A percentile compares a stretch with the other conserved stretches of the same genome.
Conservation (phyloP, 805 yeast species). For the Wickerhamiella slavikovae region DNA sequence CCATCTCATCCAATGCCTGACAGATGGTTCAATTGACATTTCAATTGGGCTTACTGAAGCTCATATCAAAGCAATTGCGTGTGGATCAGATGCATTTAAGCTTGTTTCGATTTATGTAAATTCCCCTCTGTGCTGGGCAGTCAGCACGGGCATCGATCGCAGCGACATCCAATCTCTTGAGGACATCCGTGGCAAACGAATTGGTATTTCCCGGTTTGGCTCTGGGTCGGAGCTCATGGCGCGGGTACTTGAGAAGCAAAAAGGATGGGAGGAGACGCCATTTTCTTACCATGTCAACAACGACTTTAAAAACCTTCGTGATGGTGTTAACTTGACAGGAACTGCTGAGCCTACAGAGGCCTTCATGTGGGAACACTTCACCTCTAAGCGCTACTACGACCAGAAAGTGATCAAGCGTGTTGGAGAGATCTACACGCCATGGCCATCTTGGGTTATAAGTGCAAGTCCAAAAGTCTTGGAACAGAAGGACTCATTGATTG, state of each 20-base stretch:
- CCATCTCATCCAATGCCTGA: constrained; percentile 54
- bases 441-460: constrained; percentile 88
- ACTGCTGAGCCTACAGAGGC: constrained; percentile 41
- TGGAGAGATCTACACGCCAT: constrained; percentile 83
- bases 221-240: constrained; percentile 87
- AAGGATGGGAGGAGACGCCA: constrained; percentile 23
- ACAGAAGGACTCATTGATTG: constrained; percentile 14
- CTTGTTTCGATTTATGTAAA: constrained; percentile 67
- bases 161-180: constrained; percentile 25
- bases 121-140: constrained; percentile 80
- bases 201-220: constrained; percentile 76
- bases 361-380: constrained; percentile 92
- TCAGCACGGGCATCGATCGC: constrained; percentile 53
- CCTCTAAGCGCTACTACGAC: constrained; percentile 71
- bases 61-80: constrained; percentile 62
- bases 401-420: constrained; percentile 56
- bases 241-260: constrained; percentile 51
- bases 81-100: constrained; percentile 43
- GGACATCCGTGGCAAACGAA: constrained; percentile 37
- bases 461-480: constrained; percentile 24
- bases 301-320: constrained; percentile 57
- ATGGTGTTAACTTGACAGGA: constrained; percentile 44
- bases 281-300: constrained; percentile 35
- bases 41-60: constrained; percentile 88
- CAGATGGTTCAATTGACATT: constrained; percentile 37